These are phyloP conservation scores for Pleodorina starrii DNA, from an alignment of 139 green algal genomes.

Conservation along the genomic window DNA sequence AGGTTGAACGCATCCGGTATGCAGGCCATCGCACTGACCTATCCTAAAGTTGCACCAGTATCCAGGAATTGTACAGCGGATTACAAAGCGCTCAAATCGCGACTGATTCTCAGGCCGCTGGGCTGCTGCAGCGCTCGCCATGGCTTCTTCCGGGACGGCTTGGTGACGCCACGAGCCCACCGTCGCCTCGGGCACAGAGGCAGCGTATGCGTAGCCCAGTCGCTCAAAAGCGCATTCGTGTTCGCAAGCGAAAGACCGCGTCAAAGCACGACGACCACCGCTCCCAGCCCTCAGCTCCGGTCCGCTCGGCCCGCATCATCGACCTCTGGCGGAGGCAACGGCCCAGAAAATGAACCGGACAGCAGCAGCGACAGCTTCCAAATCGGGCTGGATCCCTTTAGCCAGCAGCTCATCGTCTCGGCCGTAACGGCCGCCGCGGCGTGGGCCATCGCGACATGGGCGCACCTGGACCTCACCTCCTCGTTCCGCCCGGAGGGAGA, in stretches of 20 bases:
- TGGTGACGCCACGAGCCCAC: no score
- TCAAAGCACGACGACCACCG: not conserved
- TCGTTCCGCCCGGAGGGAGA: not conserved
- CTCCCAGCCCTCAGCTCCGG: not conserved
- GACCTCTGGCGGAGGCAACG: not conserved
- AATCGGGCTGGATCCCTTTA: slow-evolving; percentile 34
- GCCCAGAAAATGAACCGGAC: not conserved
- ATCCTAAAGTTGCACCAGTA: no score
- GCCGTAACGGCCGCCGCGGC: slow-evolving; percentile 1
- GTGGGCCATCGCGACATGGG: not conserved
- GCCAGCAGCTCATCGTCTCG: slow-evolving; percentile 26
- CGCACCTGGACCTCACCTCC: not conserved
- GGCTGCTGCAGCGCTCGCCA: no score
- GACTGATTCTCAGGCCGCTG: not conserved
- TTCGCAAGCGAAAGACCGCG: no score
- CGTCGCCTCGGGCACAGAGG: no score
- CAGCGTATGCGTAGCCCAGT: no score
- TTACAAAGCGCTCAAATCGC: no score
- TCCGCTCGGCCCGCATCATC: not conserved
- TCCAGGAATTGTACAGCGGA: no score
- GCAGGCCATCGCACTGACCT: no score
- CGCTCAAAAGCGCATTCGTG: no score
- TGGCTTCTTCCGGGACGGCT: no score
- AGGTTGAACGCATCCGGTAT: no score
- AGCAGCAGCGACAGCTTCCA: not conserved